Evolutionary conservation across 768 basidiomycete species (phyloP), one percentile per base, ranked within the genome.

Genomic region (Rhodotorula babjevae): DNA sequence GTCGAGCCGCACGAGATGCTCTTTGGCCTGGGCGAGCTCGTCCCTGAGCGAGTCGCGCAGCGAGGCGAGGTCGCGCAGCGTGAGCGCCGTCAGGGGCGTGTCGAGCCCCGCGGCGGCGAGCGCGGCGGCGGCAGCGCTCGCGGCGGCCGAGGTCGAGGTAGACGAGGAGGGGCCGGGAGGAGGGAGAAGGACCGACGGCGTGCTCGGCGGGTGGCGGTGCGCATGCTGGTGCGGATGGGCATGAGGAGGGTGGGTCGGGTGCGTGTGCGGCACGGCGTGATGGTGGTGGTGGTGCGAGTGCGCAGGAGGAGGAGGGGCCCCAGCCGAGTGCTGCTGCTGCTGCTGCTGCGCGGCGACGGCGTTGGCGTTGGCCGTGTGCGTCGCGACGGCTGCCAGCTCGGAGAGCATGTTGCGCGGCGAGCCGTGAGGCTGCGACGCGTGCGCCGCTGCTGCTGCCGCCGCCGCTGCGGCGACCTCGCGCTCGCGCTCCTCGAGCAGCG

Each of bases 211-310:
- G 31, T 63, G 56, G 0, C 59, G 31, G 44, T 63, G 65, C 2
- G 70, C 33, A 23, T 52, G 52, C 55, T 25, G 27, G 25, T 59
- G 58, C 33, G 46, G 3, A 42, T 68, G 67, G 25, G 18, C 19
- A 14, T 52, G 50, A 23, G 69, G 21, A 33, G 57, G 11, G 18
- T 50, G 57, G 16, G 33, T 23, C 50, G 57, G 2, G 18, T 50
- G 57, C 25, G 33, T 23, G 31, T 71, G 70, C 9, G 71, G 61
- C 31, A 63, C 61, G 11, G 42, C 44, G 33, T 72, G 66, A 23
- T 67, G 66, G 59, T 67, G 66, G 40, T 67, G 70, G 14, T 67
- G 70, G 25, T 67, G 67, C 23, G 63, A 52, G 31, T 72, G 71
- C 33, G 63, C 33, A 6, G n/a, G 29, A 29, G 67, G 25, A 11